Evolutionary conservation across 2,329 filamentous ascomycete genomes (phyloP).

Genomic region (Cladophialophora yegresii): DNA sequence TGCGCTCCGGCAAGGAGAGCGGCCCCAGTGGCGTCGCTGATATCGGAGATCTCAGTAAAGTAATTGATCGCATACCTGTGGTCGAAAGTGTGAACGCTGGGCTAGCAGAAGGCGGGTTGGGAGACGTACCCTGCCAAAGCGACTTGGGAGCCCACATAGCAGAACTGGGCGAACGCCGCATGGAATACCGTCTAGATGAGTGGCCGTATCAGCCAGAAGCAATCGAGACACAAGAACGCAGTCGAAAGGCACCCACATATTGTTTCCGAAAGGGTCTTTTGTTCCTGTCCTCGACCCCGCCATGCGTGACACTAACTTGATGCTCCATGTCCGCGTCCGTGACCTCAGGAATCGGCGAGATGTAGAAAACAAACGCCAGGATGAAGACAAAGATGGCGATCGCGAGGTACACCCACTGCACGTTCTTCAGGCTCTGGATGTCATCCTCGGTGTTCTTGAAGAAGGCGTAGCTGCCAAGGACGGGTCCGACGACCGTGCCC

Average conservation of each 20-base stretch:
- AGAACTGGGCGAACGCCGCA: constrained; percentile 74
- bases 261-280: constrained; percentile 66
- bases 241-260: constrained; percentile 47
- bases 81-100: not conserved
- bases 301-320: constrained; percentile 59
- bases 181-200: constrained; percentile 59
- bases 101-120: not conserved
- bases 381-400: constrained; percentile 71
- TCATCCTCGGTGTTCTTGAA: constrained; percentile 65
- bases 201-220: not conserved
- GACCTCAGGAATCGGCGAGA: constrained; percentile 69
- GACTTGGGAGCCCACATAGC: constrained; percentile 63
- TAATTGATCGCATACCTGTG: constrained; percentile 61
- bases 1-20: constrained; percentile 74
- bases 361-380: constrained; percentile 65
- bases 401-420: constrained; percentile 77
- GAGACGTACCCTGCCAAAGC: not conserved
- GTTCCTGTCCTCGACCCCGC: constrained; percentile 51
- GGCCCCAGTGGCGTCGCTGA: constrained; percentile 59
- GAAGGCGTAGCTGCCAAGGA: constrained; percentile 59
- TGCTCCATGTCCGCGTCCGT: constrained; percentile 68
- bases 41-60: constrained; percentile 57
- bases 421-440: constrained; percentile 61
- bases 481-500: constrained; percentile 71
- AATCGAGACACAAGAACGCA: not conserved